Evolutionary conservation across 805 yeast species (phyloP), one percentile per base, ranked within the genome.

Genomic region (Priceomyces haplophilus): DNA sequence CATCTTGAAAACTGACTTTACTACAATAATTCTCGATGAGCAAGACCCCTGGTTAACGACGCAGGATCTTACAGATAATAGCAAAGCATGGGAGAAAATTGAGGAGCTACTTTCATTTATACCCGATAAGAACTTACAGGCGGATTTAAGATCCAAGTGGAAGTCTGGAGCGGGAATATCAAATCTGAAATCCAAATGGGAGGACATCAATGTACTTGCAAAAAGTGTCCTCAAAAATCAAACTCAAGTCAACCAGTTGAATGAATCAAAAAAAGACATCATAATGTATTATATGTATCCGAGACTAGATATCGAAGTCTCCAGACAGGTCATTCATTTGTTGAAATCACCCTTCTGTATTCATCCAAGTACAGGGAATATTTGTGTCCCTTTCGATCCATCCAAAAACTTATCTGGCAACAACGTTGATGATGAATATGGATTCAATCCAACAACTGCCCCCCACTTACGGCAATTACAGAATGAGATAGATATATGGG

Each of bases 311-410:
- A 82, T 86, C 38, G 95, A 90, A 62, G 99, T 93, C 27, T 85
- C 98, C 6, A 78, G 83, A 51, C 93, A 86, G 60, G 73, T 90
- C 56, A 88, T 83, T 65, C 99, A 93, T 70, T 81, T 93, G 65
- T 76, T 93, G 54, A 93, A 93, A 60, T 86, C 97, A 1, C 99
- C 99, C 13, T 93, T 93, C 61, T 91, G 98, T 69, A 82, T 93
- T 34, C 99, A 93, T 62, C 99, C 99, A 1, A 83, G 88, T 2
- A 93, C 99, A 0, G 97, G 97, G 6, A 85, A 87, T 54, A 86
- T 93, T 3, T 93, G 98, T 78, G 96, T 93, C 6, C 97, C 98
- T 0, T 84, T 79, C 49, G 80, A 79, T 52, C 81, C 83, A 1
- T 43, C 48, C 3, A 57, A 65, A 31, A 69, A 68, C 48, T 50